Evolutionary conservation across 2,329 filamentous ascomycete species (phyloP).

Genomic region (Ophiostoma ips): DNA sequence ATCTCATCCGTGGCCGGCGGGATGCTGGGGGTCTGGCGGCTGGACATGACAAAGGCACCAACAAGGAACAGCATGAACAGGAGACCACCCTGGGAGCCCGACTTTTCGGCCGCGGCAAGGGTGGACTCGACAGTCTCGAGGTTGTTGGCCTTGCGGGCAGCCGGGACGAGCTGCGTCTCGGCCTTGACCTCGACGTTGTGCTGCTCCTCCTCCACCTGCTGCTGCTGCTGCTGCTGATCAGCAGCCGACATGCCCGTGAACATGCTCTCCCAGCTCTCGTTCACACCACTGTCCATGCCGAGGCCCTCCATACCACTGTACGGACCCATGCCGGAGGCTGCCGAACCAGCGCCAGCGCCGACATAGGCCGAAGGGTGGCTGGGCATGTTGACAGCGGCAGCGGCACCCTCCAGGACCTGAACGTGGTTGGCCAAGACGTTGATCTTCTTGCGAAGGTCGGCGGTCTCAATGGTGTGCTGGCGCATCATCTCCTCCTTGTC

Average conservation of each 20-base stretch:
- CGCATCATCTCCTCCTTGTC: constrained; percentile 90
- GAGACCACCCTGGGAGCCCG: constrained; percentile 63
- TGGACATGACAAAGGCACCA: constrained; percentile 89
- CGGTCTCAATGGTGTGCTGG: constrained; percentile 76
- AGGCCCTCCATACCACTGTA: constrained; percentile 76
- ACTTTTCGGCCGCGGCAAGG: constrained; percentile 42
- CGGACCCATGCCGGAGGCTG: constrained; percentile 30
- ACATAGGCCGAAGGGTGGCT: constrained; percentile 34
- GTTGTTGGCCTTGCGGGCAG: constrained; percentile 21
- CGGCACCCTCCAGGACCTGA: constrained; percentile 53
- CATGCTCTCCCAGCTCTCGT: constrained; percentile 62
- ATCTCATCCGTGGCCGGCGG: constrained; percentile 70
- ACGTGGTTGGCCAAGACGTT: constrained; percentile 63
- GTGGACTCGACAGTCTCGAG: constrained; percentile 37
- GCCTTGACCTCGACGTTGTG: constrained; percentile 38
- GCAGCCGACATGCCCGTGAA: constrained; percentile 57
- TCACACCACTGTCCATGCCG: constrained; percentile 49
- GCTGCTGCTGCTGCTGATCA: constrained; percentile 21
- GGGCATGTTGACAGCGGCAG: constrained; percentile 20
- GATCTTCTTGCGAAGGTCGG: constrained; percentile 85
- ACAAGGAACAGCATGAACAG: constrained; percentile 94
- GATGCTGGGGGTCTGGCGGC: constrained; percentile 59
- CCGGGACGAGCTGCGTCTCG: constrained; percentile 36
- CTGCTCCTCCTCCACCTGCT: constrained; percentile 14
- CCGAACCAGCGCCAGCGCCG: constrained; percentile 2